Base-by-base conservation (phyloP, 495 filamentous ascomycete species). In the Chlorociboria aeruginascens region DNA sequence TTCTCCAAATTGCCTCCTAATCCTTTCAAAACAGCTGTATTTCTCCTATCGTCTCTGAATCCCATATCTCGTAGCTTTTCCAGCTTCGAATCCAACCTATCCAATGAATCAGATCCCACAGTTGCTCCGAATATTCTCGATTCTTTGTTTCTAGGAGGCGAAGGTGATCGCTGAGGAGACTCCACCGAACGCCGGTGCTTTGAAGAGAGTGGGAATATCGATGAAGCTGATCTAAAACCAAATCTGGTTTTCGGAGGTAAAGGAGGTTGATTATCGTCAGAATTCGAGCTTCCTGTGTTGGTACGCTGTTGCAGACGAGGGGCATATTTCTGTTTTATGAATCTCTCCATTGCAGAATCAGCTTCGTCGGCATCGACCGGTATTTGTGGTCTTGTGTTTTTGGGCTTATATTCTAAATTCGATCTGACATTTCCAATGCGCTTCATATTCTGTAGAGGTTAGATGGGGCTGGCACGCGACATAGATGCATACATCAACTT, bases 321-420 rank as follows among this genome's bases (percentile, higher is more conserved):
- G 10, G 59, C 55, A 61, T 98, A 98, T 67, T 98, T 98, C 52
- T 89, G 79, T 38, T 90, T 76, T 55, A 98, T 95, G 61, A 85
- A 96, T 40, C 83, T 78, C 66, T 98, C 92, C 82, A 98, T 86
- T 33, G 81, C 85, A 12, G 85, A 77, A 56, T 97, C 93, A 41
- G 85, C 79, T 66, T 96, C 88, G 65, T 98, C 93, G 34, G 78
- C 76, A 62, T 94, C 92, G 50, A 92, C 71, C 0, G 93, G 90
- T 14, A 94, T 77, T 6, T 85, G 73, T 2, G 90, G 82, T 52
- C 81, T 85, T 49, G 79, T 74, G 61, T 86, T 84, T 48, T 82
- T 74, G 17, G 93, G 85, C 59, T 98, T 98, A 67, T 82, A 95
- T 43, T 76, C 76, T 62, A 81, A 79, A 69, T 97, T 98, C 46